Evolutionary conservation across 371 early-diverging fungal species (phyloP).

Genomic region (Chytridium lagenaria): DNA sequence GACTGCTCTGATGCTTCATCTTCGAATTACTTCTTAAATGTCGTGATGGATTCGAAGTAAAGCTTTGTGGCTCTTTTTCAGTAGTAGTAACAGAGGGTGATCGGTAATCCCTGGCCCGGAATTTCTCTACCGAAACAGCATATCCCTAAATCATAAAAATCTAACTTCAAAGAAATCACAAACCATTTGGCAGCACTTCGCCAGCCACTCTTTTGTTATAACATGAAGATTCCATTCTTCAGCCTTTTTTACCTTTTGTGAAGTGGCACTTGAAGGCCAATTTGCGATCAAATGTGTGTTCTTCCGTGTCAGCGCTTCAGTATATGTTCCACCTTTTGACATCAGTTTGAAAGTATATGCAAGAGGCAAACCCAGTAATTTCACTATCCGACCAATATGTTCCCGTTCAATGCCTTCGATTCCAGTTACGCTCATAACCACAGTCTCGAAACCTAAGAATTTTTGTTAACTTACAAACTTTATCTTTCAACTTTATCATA

Average conservation of each 20-base stretch:
- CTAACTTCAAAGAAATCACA: background rate
- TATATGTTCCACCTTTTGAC: constrained; percentile 41
- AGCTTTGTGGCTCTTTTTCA: too few species aligned
- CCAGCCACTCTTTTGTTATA: background rate
- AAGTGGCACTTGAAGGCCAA: background rate
- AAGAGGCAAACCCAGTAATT: background rate
- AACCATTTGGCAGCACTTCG: background rate
- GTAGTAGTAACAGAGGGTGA: too few species aligned
- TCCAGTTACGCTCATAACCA: constrained; percentile 45
- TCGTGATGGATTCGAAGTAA: too few species aligned
- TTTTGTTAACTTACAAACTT: too few species aligned
- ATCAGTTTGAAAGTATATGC: background rate
- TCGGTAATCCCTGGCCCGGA: too few species aligned
- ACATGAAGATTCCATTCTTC: background rate
- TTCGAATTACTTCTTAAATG: too few species aligned
- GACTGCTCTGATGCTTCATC: too few species aligned
- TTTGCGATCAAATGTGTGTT: constrained; percentile 48
- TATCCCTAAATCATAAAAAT: background rate
- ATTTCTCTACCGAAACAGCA: background rate
- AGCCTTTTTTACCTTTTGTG: background rate
- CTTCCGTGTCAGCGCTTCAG: constrained; percentile 43
- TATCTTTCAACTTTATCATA: too few species aligned
- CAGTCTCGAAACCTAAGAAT: constrained; percentile 6
- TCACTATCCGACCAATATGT: constrained; percentile 30
- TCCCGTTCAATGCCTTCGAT: constrained; percentile 40